Percentiles rank a stretch among this genome's conserved stretches.
phyloP scores from a whole-genome alignment of 2,329 filamentous ascomycete genomes.

The Fusarium pseudonygamai region DNA sequence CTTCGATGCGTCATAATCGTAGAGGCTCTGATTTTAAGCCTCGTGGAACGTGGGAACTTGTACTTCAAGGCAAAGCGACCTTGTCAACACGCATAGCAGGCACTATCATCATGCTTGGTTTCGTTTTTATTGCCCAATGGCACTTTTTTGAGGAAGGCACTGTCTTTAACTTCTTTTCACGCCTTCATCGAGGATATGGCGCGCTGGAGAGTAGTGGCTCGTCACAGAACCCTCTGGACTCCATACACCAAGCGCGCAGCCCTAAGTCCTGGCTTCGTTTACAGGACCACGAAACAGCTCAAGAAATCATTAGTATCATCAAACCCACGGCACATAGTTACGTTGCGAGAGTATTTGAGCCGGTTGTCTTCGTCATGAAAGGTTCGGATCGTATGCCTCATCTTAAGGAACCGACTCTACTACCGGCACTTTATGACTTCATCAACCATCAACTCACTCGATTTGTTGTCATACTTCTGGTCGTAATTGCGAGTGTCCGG shows the following conservation, averaged over 20 bases:
- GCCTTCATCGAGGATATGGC: slow-evolving; percentile 34
- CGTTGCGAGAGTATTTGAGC: slow-evolving; percentile 78
- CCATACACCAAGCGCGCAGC: slow-evolving; percentile 78
- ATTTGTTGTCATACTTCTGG: slow-evolving; percentile 70
- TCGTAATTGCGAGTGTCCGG: slow-evolving; percentile 71
- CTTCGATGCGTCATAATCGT: slow-evolving; percentile 54
- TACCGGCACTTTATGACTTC: slow-evolving; percentile 69
- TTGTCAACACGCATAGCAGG: slow-evolving; percentile 80
- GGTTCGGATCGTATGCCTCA: slow-evolving; percentile 72
- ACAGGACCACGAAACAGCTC: slow-evolving; percentile 81
- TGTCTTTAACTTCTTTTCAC: slow-evolving; percentile 45
- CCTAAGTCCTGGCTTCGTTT: slow-evolving; percentile 79
- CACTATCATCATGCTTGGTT: slow-evolving; percentile 76
- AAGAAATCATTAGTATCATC: slow-evolving; percentile 78
- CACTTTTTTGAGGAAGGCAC: slow-evolving; percentile 76
- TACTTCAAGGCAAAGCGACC: slow-evolving; percentile 72
- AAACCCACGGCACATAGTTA: slow-evolving; percentile 78
- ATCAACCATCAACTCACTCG: slow-evolving; percentile 65
- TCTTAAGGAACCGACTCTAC: slow-evolving; percentile 48
- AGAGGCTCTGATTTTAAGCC: slow-evolving; percentile 36
- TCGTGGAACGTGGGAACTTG: slow-evolving; percentile 62
- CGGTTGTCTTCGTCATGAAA: slow-evolving; percentile 76
- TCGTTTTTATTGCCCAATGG: slow-evolving; percentile 78
- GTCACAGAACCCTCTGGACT: slow-evolving; percentile 55
- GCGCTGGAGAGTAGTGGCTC: slow-evolving; percentile 40